Base-by-base conservation (phyloP, 139 green algal species). In the Haematococcus sp. region DNA sequence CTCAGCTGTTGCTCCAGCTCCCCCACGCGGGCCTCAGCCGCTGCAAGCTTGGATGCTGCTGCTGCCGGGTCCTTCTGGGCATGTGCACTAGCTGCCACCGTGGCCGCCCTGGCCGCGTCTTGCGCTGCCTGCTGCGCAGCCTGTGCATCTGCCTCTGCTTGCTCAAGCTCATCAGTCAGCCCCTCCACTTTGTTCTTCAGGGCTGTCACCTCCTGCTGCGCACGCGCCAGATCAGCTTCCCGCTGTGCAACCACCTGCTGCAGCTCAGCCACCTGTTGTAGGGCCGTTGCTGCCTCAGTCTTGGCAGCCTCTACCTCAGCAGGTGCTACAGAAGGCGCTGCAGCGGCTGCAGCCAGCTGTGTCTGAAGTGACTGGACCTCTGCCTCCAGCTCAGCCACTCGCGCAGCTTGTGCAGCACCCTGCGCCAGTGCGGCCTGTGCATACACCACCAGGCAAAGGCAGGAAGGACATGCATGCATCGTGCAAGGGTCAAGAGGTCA, bases 341-440 rank as follows among this genome's bases (percentile, higher is more conserved):
- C 69, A 82, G 54, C 40, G 0, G 58, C 59, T 2, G 27, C 5
- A 3, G 71, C n/a, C 46, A 74, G 63, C 67, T 78, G 55, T 63
- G 63, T n/a, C 59, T 66, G 56, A 9, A 64, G 51, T 4, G 43
- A 22, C 0, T 44, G 33, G 2, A n/a, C 33, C 52, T 60, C 33
- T 30, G 52, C 49, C 61, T 78, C 43, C 23, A 71, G 61, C 40
- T 49, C 40, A 49, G 7, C 40, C 7, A 49, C 11, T 7, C 40
- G 40, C 7, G 40, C 40, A 11, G 40, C 40, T 11, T 49, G 40
- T 11, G 40, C 40, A 7, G 11, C 7, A 11, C 40, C 40, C 7
- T 49, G 40, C 7, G 40, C 40, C 40, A 49, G 40, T 49, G 40
- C 40, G 7, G 40, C 40, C 40, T 49, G 40, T 11, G 7, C 40